Base-by-base conservation (phyloP, 257 asterid genomes). In the Paraleonurus japonicus region DNA sequence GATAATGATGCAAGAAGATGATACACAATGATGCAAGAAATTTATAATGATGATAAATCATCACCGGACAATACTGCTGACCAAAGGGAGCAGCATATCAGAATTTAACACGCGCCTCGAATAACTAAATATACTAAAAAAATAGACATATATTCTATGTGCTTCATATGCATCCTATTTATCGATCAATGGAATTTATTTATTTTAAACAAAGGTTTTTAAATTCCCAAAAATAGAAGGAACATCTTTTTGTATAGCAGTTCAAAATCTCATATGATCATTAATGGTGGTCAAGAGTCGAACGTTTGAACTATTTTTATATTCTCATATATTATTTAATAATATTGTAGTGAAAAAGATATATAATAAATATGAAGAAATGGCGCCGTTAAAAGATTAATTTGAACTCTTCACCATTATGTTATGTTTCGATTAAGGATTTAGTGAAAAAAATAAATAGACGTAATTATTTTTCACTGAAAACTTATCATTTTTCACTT, bases 1-100 rank as follows among this genome's bases (percentile, higher is more conserved):
- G 17, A 55, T 55, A 55, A 55, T 55, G 61, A 55, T 55, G 61
- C 33, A 55, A 55, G 61, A 23, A 55, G 61, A 24, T 55, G 61
- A 23, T 23, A 55, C 33, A 24, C 4, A 55, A 53, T 53, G 27
- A 53, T 53, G 28, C n/a, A 20, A 53, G n/a, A 22, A 53, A 7
- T 8, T 53, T 0, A 53, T 0, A 53, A 55, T 55, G 32, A 55
- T 55, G 61, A 55, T 12, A 11, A 55, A 55, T 55, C 61, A 55
- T 22, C 61, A 23, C 59, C 59, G 8, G 1, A 19, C 59, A 51
- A 13, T 43, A 39, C 4, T 39, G 16, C 59, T 51, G 11, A 51
- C 3, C 13, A 3, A n/a, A 19, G 26, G 15, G 13, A 17, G 26
- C 12, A 17, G 26, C 12, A 19, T 51, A 51, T 48, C 8, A 16